Conservation (phyloP, 1,139 yeast species). For the Kodamaea arcana region DNA sequence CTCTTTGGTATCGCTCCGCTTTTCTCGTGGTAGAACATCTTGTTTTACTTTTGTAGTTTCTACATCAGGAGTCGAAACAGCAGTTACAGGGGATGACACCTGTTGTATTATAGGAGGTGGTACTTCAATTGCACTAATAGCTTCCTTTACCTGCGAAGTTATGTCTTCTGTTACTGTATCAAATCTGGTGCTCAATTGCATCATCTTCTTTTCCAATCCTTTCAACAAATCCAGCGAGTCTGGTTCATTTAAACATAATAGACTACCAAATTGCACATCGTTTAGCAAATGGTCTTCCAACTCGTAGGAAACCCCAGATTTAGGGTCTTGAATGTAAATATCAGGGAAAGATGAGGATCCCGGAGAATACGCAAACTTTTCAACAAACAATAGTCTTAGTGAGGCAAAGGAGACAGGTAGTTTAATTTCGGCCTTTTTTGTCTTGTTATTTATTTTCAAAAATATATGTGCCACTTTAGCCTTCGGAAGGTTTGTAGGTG, state of each 20-base stretch:
- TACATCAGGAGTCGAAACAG: conserved; percentile 1
- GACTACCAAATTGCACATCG: conserved; percentile 58
- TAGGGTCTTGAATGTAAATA: conserved; percentile 68
- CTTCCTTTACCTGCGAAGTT: conserved; percentile 20
- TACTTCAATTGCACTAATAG: conserved; percentile 21
- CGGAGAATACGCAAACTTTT: conserved; percentile 82
- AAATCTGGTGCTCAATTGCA: conserved; percentile 25
- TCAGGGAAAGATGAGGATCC: conserved; percentile 71
- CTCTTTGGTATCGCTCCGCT: conserved; percentile 13
- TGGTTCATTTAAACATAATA: conserved; percentile 52
- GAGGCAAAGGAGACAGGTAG: conserved; percentile 59
- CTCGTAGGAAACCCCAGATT: conserved; percentile 64
- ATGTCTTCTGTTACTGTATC: conserved; percentile 24
- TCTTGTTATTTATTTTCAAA: conserved; percentile 53
- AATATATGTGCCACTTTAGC: conserved; percentile 31
- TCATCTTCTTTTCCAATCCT: conserved; percentile 27
- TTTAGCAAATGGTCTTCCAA: conserved; percentile 64
- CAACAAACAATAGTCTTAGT: conserved; percentile 72
- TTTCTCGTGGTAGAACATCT: not conserved
- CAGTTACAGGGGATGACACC: conserved; percentile 2
- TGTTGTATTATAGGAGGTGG: conserved; percentile 11
- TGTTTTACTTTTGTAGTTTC: not conserved
- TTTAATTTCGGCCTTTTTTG: conserved; percentile 56
- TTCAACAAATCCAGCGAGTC: conserved; percentile 18
- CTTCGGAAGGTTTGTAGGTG: not conserved